Evolutionary conservation across 495 filamentous ascomycete genomes (phyloP), one percentile per base, ranked within the genome.

Genomic region (Thermochaetoides thermophila): DNA sequence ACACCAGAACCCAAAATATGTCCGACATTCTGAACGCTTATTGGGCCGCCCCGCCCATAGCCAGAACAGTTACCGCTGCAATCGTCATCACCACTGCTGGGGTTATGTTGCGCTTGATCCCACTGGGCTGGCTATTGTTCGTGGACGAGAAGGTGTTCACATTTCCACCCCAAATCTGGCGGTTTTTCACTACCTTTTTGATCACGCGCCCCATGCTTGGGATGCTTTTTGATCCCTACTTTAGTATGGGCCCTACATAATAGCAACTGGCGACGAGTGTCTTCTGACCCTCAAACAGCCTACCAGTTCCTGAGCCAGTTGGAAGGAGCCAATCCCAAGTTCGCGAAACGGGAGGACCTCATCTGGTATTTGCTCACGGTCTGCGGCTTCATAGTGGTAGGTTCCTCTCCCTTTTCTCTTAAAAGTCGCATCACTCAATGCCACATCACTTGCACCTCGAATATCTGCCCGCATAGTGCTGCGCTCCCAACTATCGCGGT

Each of bases 401-500:
- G 62, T 60, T 29, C 18, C 15, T 39, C 38, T 37, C 42, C 35
- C 13, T 28, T 14, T 12, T 30, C 17, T 35, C 26, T 17, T 29
- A n/a, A n/a, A n/a, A n/a, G n/a, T n/a, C n/a, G n/a, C 27, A 27
- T 25, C 12, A 29, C 29, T 17, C 10, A 21, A 29, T 19, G 33
- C 45, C 32, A 38, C 20, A 32, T 26, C 31, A 16, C 39, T 53
- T 12, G 29, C 37, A 77, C 81, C 79, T 86, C 83, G 68, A 37
- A 80, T 78, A 83, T 81, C 86, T 95, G 85, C 86, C 83, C 86
- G 84, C 73, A 72, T 82, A 85, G 84, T 69, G 70, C 57, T 55
- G 35, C 55, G 59, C 75, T 42, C 75, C 54, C 58, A 60, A 53
- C 82, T 87, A 81, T 74, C 70, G 74, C 84, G 85, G 83, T 93